Evolutionary conservation across 345 rosid genomes (phyloP).

Genomic region (Aquilaria yunnanensis): DNA sequence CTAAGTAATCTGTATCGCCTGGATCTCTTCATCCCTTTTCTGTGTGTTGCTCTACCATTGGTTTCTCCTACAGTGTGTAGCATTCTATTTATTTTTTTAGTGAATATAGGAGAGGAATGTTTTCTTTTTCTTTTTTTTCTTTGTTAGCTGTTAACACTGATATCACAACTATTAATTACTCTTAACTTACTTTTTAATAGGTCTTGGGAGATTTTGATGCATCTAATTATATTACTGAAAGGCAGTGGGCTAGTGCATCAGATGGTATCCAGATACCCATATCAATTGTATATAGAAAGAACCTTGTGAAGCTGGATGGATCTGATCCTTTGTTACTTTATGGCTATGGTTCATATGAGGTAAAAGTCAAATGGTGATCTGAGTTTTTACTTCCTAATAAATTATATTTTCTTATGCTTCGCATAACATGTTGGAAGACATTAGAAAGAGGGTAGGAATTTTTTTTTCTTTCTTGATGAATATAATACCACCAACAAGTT

Average conservation of each 20-base stretch:
- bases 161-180: slow-evolving; percentile 8
- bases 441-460: no score
- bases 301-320: slow-evolving; percentile 77
- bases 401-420: neutral
- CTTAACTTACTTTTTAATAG: slow-evolving; percentile 27
- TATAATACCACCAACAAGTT: no score
- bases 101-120: neutral
- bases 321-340: slow-evolving; percentile 74
- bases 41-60: no score
- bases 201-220: slow-evolving; percentile 88
- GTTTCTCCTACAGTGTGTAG: neutral
- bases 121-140: neutral
- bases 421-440: no score
- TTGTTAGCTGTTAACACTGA: neutral
- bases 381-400: no score
- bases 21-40: no score
- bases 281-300: slow-evolving; percentile 65
- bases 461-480: no score
- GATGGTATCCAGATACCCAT: slow-evolving; percentile 87
- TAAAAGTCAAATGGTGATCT: slow-evolving; percentile 17
- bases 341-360: slow-evolving; percentile 99
- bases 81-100: neutral
- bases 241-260: slow-evolving; percentile 84
- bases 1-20: no score
- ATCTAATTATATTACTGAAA: slow-evolving; percentile 69